Evolutionary conservation across 441 rosid genomes (phyloP).

Genomic region (Lepidium campestre): DNA sequence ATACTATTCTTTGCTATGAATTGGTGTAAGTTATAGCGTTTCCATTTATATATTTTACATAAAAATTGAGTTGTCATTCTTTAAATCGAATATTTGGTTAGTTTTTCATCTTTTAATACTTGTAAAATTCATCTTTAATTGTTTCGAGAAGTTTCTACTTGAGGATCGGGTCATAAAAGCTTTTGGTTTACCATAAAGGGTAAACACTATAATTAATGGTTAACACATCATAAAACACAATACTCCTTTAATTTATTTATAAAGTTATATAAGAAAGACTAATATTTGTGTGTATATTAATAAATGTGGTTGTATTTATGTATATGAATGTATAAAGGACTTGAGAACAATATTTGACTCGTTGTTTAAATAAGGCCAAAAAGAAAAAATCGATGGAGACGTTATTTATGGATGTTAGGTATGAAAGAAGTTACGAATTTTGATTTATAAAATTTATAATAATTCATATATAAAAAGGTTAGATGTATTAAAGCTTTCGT

Average conservation of each 20-base stretch:
- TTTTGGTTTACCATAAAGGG: conserved; percentile 22
- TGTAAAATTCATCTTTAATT: not conserved
- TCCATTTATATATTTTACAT: not conserved
- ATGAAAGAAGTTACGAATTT: conserved; percentile 8
- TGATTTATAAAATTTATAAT: not conserved
- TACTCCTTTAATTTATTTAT: conserved; percentile 14
- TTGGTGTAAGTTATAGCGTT: not conserved
- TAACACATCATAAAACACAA: conserved; percentile 1
- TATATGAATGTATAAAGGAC: not conserved
- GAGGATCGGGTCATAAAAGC: not conserved
- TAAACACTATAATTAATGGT: conserved; percentile 14
- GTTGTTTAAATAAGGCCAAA: conserved; percentile 20
- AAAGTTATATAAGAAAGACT: conserved; percentile 2
- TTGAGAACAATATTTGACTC: conserved; percentile 2
- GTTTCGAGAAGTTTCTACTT: conserved; percentile 9
- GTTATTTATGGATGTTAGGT: conserved; percentile 28
- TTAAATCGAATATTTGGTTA: not conserved
- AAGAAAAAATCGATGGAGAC: conserved; percentile 22
- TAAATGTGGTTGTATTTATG: not conserved
- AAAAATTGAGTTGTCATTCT: not conserved
- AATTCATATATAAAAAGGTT: not conserved
- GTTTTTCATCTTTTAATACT: not conserved
- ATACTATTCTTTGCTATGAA: not conserved
- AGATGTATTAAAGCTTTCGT: not conserved
- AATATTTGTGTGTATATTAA: not conserved